Percentiles rank a stretch among this genome's conserved stretches.
These are phyloP conservation scores for Entamoeba histolytica DNA, from an alignment of 208 protist species.

Conservation along the genomic window DNA sequence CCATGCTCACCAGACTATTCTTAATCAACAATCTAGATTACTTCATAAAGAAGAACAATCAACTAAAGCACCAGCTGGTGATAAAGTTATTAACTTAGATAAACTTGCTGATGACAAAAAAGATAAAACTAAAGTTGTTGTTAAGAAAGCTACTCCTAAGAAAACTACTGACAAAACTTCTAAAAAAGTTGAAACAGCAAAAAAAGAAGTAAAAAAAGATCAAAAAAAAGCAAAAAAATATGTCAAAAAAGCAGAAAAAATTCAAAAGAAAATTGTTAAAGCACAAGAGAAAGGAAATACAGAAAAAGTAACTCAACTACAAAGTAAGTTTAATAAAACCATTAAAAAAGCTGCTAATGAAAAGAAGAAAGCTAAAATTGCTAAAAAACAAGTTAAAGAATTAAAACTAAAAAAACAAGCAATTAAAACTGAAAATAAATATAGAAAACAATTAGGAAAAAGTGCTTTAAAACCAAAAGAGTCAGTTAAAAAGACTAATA, in stretches of 20 bases:
- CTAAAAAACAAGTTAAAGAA: background rate
- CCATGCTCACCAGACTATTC: background rate
- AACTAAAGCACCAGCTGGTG: background rate
- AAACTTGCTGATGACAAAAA: background rate
- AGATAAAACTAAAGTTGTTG: background rate
- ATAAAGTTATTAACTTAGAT: background rate
- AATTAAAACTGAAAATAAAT: background rate
- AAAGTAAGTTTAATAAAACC: background rate
- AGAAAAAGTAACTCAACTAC: background rate
- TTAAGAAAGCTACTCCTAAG: background rate
- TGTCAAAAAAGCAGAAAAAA: background rate
- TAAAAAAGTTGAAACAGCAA: background rate
- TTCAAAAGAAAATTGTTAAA: background rate
- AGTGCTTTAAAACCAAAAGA: too few species aligned
- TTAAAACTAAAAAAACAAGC: background rate
- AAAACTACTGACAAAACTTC: background rate
- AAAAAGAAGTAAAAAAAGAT: background rate
- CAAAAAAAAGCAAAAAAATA: background rate
- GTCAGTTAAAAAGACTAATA: too few species aligned
- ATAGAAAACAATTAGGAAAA: background rate
- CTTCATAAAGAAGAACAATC: background rate
- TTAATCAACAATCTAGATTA: background rate
- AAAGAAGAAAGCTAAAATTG: background rate
- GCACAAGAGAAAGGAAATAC: background rate
- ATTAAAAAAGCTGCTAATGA: background rate